phyloP scores from a whole-genome alignment of 1,139 yeast species.

The Scheffersomyces stambukii region DNA sequence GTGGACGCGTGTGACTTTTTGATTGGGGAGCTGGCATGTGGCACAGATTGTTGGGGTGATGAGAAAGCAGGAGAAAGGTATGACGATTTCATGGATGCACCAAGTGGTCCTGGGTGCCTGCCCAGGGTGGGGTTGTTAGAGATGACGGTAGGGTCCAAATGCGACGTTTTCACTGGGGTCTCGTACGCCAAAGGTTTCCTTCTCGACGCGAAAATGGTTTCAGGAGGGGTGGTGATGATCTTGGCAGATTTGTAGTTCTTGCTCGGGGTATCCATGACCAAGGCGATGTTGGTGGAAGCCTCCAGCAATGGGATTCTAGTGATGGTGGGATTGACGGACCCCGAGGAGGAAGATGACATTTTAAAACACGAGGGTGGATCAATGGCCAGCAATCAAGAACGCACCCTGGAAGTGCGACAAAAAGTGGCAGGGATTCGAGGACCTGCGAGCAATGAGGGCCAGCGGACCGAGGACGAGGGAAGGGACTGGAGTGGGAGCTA shows the following conservation, averaged over 20 bases:
- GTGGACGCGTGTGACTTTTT: not conserved
- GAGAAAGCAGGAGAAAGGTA: slow-evolving; percentile 49
- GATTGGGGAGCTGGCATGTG: slow-evolving; percentile 1
- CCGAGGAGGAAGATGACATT: too few species aligned
- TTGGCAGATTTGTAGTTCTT: slow-evolving; percentile 1
- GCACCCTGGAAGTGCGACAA: too few species aligned
- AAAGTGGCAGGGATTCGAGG: too few species aligned
- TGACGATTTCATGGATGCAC: slow-evolving; percentile 14
- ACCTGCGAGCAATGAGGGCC: too few species aligned
- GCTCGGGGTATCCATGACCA: slow-evolving; percentile 12
- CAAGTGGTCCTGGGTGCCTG: slow-evolving; percentile 5
- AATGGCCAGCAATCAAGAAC: too few species aligned
- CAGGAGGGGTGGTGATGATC: slow-evolving; percentile 28
- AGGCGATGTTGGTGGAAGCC: slow-evolving; percentile 1
- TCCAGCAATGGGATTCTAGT: slow-evolving; percentile 5
- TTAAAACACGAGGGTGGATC: too few species aligned
- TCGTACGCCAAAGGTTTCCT: slow-evolving; percentile 5
- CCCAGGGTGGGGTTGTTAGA: too few species aligned
- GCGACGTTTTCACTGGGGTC: slow-evolving; percentile 9
- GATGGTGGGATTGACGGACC: too few species aligned
- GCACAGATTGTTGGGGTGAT: slow-evolving; percentile 32
- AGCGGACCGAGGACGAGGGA: too few species aligned
- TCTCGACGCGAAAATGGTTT: slow-evolving; percentile 12
- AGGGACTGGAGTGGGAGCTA: too few species aligned
- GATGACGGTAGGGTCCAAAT: slow-evolving; percentile 10